Evolutionary conservation across 2,329 filamentous ascomycete species (phyloP), one percentile per base, ranked within the genome.

Genomic region (Hypoxylon sp.): DNA sequence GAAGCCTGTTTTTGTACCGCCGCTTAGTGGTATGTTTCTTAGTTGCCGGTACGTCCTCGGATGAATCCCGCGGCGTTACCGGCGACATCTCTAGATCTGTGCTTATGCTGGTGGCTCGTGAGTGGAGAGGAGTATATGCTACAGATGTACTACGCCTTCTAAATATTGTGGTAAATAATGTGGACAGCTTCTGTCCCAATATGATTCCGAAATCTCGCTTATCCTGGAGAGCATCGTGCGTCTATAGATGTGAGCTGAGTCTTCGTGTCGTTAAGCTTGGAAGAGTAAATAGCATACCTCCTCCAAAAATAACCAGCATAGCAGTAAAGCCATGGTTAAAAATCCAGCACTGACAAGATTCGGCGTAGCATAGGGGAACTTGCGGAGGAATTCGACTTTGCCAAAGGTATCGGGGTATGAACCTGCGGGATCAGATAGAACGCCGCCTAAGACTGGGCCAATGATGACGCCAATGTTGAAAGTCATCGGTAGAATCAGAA

Each of bases 401-500:
- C 86, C 85, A 64, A 88, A 88, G 0, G 83, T 57, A 1, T 70
- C 68, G 0, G 83, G 83, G 54, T 82, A 83, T 61, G 79, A 81
- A 17, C 75, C 77, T 1, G 81, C 81, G 3, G 82, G 84, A 50
- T 85, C 83, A 2, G 83, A 83, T 9, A 86, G 77, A 9, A 84
- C 11, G 3, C 84, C 83, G 29, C 83, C 79, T 2, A 89, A 73
- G 9, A 88, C 80, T 0, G 87, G 87, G 0, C 87, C 86, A n/a
- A 88, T 80, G 47, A 89, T 88, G 53, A 88, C 83, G 11, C 88
- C 88, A 19, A 90, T 84, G 71, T 94, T 94, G 79, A 92, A 93
- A 22, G 90, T 92, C 90, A 94, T 93, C 1, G 82, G 82, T 31
- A 84, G 67, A n/a, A 83, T 71, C 13, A 83, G 63, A 50, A 84